Base-by-base conservation (phyloP, 768 basidiomycete genomes). In the Russula sp. region DNA sequence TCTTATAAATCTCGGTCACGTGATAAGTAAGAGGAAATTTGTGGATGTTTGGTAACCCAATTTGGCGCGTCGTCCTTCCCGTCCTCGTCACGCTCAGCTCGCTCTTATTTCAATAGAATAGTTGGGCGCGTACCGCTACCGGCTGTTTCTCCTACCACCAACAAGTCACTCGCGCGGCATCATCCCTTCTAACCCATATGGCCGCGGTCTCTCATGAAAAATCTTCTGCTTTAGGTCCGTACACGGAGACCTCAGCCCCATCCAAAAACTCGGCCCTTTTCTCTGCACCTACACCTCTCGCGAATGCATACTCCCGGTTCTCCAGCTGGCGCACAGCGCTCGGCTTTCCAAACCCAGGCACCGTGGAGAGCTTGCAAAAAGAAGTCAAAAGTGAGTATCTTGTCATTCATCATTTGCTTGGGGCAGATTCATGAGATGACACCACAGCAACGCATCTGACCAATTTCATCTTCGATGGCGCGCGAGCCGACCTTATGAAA, bases 381-480 rank as follows among this genome's bases (percentile, higher is more conserved):
- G 95, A 98, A 77, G 86, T 91, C 69, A 95, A 94, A 77, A 75
- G 95, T 96, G 69, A 64, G 84, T 74, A 27, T 39, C 39, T 31
- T 49, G 40, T 37, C 57, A 47, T 61, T 42, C 50, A 39, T 48
- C 45, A 45, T 54, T 67, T 56, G 55, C 44, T 31, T 8, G 27
- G 40, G 20, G 14, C 20, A 32, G 40, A 45, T 40, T 58, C 18
- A 49, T 51, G 27, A 59, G 55, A 31, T 57, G 48, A 54, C 37
- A 2, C 74, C 37, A 2, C 74, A 98, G 95, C 84, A 58, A 96
- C 94, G 13, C 93, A 93, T 71, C 77, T 98, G 55, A 89, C 88
- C 50, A 97, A 96, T 79, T 96, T 89, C 78, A 85, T 94, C 72
- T 98, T 98, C 74, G 97, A 99, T 79, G 97, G 97, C 68, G 97